Evolutionary conservation across 495 filamentous ascomycete species (phyloP).

Genomic region (Immersiella caudata): DNA sequence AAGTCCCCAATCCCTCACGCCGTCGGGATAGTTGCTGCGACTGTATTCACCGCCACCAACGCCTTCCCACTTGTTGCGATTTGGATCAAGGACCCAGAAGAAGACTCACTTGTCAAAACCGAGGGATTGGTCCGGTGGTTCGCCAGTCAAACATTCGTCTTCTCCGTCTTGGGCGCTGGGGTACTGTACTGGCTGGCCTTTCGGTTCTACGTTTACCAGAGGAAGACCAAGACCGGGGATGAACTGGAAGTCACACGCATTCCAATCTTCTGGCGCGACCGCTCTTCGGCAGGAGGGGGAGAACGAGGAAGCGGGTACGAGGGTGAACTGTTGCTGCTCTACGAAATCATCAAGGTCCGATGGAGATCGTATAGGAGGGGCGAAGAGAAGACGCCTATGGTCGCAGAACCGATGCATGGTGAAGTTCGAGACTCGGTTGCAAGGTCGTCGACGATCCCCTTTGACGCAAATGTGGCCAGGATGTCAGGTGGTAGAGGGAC

Average conservation of each 20-base stretch:
- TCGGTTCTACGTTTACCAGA: conserved; percentile 24
- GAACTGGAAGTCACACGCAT: conserved; percentile 19
- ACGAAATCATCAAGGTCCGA: conserved; percentile 25
- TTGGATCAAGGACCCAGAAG: conserved; percentile 25
- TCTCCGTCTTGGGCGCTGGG: conserved; percentile 16
- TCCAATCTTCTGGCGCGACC: conserved; percentile 24
- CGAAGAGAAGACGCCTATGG: conserved; percentile 8
- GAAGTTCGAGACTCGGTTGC: neutral
- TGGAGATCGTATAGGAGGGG: conserved; percentile 12
- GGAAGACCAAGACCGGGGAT: conserved; percentile 14
- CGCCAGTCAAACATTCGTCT: conserved; percentile 18
- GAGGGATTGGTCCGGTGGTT: conserved; percentile 23
- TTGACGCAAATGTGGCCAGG: neutral
- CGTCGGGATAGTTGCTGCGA: conserved; percentile 21
- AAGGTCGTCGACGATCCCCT: neutral
- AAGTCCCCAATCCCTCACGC: conserved; percentile 27
- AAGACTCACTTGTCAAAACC: conserved; percentile 15
- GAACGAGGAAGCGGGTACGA: neutral
- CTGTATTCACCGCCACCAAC: conserved; percentile 22
- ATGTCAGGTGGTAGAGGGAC: conserved; percentile 9
- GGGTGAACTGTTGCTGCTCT: conserved; percentile 24
- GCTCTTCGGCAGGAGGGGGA: neutral
- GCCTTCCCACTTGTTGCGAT: conserved; percentile 24
- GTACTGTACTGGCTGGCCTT: conserved; percentile 25
- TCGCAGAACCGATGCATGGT: neutral